Evolutionary conservation across 208 protist species (phyloP), one percentile per base, ranked within the genome.

Genomic region (Trichomonas gallinae): DNA sequence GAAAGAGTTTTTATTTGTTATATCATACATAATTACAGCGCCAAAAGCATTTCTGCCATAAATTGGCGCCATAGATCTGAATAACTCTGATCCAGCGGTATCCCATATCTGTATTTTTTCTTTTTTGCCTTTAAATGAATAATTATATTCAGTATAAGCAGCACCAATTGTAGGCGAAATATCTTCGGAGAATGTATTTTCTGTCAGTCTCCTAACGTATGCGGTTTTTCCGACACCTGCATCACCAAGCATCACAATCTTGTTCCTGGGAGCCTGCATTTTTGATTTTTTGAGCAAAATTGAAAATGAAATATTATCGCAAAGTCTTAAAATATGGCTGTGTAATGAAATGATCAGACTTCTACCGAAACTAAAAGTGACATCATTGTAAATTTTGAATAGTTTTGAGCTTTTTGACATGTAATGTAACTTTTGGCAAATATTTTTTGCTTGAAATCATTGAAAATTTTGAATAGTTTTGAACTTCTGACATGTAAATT

Each of bases 1-100:
- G 45, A 93, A 93, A 2, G 87, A 26, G 36, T 63, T 96, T 63
- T 83, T 49, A n/a, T 96, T 87, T 34, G 96, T 97, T 31, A 98
- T 97, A 31, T 96, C 96, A 85, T 96, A 98, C 36, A 97, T 97
- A 36, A 98, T 63, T 38, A 98, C 96, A 26, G 97, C 97, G 15
- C 97, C 97, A n/a, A 89, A 96, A 21, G 97, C 97, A 38, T 96
- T 97, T 46, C 97, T 96, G 96, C 97, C 97, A 89, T 98, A 98
- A 91, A 98, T 97, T 26, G 97, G 97, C 31, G 97, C 96, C 87
- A 98, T 49, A 42, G 85, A 89, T 46, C 96, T 45, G 85, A 97
- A 97, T 40, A 96, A 48, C 91, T 97, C 96, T 49, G 97, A 96
- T 23, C 96, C 96, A 4, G 96, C 97, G 21, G 96, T 97, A 36